Conservation (phyloP, 345 rosid species). For the Dimocarpus longan region DNA sequence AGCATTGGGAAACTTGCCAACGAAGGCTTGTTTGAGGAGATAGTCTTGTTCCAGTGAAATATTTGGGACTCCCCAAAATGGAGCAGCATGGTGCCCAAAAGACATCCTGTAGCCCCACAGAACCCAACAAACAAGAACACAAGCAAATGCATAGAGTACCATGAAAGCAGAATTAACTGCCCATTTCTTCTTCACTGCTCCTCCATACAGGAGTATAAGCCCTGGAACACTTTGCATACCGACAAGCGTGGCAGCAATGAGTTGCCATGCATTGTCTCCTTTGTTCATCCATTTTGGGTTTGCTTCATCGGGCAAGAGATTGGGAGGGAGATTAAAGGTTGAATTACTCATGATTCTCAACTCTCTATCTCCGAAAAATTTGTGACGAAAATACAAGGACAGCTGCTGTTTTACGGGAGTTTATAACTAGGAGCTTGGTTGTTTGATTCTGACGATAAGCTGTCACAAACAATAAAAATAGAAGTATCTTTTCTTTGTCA, state of each 20-base stretch:
- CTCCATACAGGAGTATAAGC: conserved; percentile 40
- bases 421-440: background rate
- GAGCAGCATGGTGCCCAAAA: conserved; percentile 20
- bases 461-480: conserved; percentile 11
- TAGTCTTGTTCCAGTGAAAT: conserved; percentile 21
- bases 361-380: background rate
- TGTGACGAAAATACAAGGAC: background rate
- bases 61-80: conserved; percentile 36
- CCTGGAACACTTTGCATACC: conserved; percentile 45
- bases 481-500: conserved; percentile 2
- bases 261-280: conserved; percentile 49
- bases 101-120: conserved; percentile 43
- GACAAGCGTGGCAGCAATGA: conserved; percentile 40
- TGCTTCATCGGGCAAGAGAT: conserved; percentile 14
- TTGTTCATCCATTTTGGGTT: conserved; percentile 42
- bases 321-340: conserved; percentile 20
- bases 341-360: conserved; percentile 6
- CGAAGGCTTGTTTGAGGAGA: conserved; percentile 23
- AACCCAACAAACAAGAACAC: conserved; percentile 47
- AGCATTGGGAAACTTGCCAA: conserved; percentile 30
- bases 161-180: conserved; percentile 48
- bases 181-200: conserved; percentile 50
- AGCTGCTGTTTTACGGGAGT: background rate
- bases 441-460: conserved; percentile 32
- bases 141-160: conserved; percentile 42